Conservation (phyloP, 192 early-diverging fungal genomes). For the Oehlia diaphana region DNA sequence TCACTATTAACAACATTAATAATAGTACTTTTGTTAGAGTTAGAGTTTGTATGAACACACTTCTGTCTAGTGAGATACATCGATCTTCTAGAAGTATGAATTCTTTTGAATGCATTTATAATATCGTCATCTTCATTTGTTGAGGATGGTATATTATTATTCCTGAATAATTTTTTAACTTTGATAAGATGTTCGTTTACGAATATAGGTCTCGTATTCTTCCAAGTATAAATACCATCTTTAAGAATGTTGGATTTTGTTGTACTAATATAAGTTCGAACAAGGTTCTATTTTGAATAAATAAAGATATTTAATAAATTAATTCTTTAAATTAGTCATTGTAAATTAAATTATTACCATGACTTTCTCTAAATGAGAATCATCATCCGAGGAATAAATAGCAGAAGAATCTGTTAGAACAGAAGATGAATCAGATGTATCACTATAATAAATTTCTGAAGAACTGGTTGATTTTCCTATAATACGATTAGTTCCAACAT, state of each 20-base stretch:
- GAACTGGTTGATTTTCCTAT: not conserved
- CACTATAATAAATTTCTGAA: not conserved
- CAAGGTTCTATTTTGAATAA: not conserved
- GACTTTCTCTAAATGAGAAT: not conserved
- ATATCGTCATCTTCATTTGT: not conserved
- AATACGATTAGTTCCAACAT: not conserved
- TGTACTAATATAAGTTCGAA: not conserved
- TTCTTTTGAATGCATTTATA: not conserved
- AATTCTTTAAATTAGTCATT: no score
- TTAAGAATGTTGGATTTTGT: not conserved
- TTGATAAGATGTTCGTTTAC: not conserved
- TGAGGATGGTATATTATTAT: not conserved
- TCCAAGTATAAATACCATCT: not conserved
- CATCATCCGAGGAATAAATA: not conserved
- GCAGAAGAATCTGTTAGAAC: no score
- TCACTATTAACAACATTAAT: not conserved
- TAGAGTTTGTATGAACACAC: not conserved
- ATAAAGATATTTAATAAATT: no score
- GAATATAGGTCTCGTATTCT: not conserved
- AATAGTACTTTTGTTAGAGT: no score
- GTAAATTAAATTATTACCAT: not conserved
- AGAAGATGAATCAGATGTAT: not conserved
- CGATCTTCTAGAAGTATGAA: not conserved
- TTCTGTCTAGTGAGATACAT: not conserved
- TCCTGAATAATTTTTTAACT: not conserved